Evolutionary conservation across 345 rosid genomes (phyloP).

Genomic region (Eucalyptus shirleyi): DNA sequence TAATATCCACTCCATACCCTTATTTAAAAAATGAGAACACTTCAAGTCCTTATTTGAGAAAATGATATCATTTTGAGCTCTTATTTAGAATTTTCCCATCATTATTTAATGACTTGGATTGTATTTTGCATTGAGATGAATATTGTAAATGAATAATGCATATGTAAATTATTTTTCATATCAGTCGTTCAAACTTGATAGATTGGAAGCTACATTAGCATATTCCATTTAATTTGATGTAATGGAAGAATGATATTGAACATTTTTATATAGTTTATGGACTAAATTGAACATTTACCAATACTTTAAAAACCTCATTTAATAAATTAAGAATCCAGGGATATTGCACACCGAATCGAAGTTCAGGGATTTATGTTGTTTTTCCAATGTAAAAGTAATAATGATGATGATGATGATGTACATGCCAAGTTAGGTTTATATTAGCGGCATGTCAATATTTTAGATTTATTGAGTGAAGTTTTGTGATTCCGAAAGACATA

Average conservation of each 20-base stretch:
- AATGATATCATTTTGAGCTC: fast-evolving
- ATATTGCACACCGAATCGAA: neutral
- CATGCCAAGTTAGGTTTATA: neutral
- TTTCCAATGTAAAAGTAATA: neutral
- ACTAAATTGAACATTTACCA: neutral
- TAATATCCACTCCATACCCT: too few species aligned
- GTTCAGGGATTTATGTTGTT: neutral
- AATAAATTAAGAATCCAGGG: neutral
- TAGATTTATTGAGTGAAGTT: neutral
- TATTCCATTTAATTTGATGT: neutral
- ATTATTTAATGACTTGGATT: neutral
- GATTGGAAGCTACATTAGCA: neutral
- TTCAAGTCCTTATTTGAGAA: too few species aligned
- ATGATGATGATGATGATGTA: neutral
- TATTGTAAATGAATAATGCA: neutral
- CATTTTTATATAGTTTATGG: neutral
- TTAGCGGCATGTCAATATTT: neutral
- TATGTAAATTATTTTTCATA: neutral
- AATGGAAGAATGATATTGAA: neutral
- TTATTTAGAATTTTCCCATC: neutral
- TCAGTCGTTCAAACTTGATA: neutral
- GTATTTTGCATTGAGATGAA: neutral
- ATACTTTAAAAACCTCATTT: neutral
- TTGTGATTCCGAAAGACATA: neutral
- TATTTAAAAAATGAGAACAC: too few species aligned